Conservation (phyloP, 2,329 filamentous ascomycete species). For the Cladophialophora immunda region DNA sequence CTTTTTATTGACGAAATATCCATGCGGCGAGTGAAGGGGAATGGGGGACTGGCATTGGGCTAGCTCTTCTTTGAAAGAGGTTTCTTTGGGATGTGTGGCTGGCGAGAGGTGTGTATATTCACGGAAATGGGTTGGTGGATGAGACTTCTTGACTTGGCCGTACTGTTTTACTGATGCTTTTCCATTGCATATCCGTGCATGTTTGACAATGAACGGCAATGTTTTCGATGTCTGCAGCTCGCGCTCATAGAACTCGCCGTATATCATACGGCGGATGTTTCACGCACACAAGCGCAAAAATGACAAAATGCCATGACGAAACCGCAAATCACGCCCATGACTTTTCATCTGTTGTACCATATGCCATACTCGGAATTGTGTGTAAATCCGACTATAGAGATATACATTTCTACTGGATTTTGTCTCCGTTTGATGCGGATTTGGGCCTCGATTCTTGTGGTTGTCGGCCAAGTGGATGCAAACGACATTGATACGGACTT, state of each 20-base stretch:
- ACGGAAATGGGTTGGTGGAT: background rate
- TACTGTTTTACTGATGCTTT: background rate
- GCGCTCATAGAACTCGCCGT: background rate
- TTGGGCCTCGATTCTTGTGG: background rate
- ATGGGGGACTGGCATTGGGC: background rate
- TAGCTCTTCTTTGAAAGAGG: background rate
- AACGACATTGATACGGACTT: constrained; percentile 20
- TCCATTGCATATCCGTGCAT: background rate
- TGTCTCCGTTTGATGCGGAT: background rate
- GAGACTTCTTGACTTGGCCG: background rate
- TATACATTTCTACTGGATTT: background rate
- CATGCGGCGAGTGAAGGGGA: background rate
- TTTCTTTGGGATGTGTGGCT: background rate
- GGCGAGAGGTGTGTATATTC: constrained; percentile 1
- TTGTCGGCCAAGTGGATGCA: constrained; percentile 13
- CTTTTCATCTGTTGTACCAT: background rate
- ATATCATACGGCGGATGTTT: background rate
- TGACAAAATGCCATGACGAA: constrained; percentile 13
- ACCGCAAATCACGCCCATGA: constrained; percentile 1
- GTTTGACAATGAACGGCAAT: background rate
- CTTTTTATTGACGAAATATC: background rate
- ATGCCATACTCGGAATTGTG: background rate
- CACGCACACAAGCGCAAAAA: background rate
- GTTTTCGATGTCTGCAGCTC: background rate
- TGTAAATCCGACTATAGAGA: background rate